Percentiles rank a stretch among this genome's conserved stretches.
These are phyloP conservation scores for Globisporangium sylvaticum DNA, from an alignment of 352 stramenopile species.

Conservation along the genomic window DNA sequence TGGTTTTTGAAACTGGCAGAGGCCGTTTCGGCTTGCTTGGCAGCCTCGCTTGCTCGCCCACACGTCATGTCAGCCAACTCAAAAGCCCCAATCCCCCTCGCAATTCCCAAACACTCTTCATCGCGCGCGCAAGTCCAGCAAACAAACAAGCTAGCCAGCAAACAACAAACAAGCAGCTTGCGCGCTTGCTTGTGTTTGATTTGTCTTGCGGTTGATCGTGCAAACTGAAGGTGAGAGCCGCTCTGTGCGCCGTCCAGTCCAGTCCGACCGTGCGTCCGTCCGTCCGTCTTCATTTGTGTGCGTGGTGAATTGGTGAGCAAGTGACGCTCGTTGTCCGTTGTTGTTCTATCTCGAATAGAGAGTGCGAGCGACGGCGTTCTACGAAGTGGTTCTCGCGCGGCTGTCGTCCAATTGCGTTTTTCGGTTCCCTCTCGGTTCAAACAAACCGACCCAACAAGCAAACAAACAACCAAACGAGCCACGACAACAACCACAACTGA, in stretches of 20 bases:
- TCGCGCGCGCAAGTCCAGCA: not conserved
- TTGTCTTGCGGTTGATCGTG: not conserved
- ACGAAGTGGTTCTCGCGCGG: not conserved
- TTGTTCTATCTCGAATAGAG: slow-evolving; percentile 13
- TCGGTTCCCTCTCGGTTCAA: slow-evolving; percentile 6
- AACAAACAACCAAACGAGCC: not conserved
- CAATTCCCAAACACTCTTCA: not conserved
- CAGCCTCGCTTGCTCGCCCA: not conserved
- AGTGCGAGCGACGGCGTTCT: not conserved
- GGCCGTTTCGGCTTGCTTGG: not conserved
- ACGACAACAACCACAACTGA: not conserved
- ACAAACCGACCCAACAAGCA: slow-evolving; percentile 8
- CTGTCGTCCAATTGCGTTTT: slow-evolving; percentile 12
- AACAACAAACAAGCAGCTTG: not conserved
- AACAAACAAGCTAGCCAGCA: too few species aligned
- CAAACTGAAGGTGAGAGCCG: not conserved
- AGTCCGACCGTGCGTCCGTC: not conserved
- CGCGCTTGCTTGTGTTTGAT: not conserved
- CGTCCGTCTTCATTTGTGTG: not conserved
- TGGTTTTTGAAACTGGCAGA: slow-evolving; percentile 11
- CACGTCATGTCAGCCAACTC: not conserved
- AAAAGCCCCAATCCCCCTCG: not conserved
- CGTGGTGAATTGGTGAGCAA: not conserved
- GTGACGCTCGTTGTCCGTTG: not conserved
- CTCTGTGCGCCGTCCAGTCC: not conserved